These are phyloP conservation scores for Yarrowia sp. DNA, from an alignment of 805 yeast species.

Conservation along the genomic window DNA sequence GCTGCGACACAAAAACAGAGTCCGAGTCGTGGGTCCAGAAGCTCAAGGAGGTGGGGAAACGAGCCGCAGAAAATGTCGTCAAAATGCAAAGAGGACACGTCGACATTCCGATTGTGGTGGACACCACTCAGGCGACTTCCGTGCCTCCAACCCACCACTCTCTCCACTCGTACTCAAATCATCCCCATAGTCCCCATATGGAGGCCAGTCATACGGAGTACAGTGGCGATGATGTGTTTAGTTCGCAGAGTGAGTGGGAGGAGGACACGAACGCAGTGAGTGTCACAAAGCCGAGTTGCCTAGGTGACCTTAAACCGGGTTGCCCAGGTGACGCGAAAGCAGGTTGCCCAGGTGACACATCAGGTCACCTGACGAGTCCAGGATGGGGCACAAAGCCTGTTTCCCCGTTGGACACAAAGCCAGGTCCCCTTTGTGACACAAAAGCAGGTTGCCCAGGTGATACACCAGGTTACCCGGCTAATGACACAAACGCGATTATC, in stretches of 20 bases:
- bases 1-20: slow-evolving; percentile 46
- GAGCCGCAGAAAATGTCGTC: background rate
- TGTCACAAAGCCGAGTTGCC: background rate
- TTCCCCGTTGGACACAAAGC: too few relatives aligned
- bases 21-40: slow-evolving; percentile 47
- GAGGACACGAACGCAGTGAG: slow-evolving; percentile 29
- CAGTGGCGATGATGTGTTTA: slow-evolving; percentile 38
- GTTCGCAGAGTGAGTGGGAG: slow-evolving; percentile 37
- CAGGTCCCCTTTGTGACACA: too few relatives aligned
- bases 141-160: background rate
- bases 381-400: too few relatives aligned
- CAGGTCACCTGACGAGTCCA: too few relatives aligned
- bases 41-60: slow-evolving; percentile 43
- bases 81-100: slow-evolving; percentile 16
- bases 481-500: too few relatives aligned
- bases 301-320: background rate
- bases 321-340: too few relatives aligned
- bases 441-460: too few relatives aligned
- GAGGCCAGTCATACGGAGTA: slow-evolving; percentile 36
- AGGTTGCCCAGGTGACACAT: too few relatives aligned
- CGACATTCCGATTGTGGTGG: slow-evolving; percentile 18
- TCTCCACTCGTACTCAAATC: slow-evolving; percentile 26
- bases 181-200: slow-evolving; percentile 36
- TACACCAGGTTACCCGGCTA: too few relatives aligned
- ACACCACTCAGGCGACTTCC: background rate